phyloP scores from a whole-genome alignment of 73 alveolate species.

The Halteria grandinella region DNA sequence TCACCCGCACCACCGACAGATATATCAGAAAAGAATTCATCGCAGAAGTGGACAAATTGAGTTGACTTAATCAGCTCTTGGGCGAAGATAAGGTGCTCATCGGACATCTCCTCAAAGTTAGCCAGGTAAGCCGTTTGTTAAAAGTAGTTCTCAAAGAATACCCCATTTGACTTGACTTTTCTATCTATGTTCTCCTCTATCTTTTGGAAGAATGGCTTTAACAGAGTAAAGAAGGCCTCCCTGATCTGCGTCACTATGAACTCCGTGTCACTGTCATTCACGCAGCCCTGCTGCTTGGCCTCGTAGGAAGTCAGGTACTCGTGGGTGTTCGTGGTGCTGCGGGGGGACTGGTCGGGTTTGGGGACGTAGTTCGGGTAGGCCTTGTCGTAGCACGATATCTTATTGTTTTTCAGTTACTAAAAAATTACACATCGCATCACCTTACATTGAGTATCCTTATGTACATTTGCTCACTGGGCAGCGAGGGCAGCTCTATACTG shows the following conservation, averaged over 20 bases:
- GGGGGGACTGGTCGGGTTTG: no score
- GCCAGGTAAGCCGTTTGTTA: neutral
- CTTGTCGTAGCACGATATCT: conserved; percentile 22
- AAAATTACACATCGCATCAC: neutral
- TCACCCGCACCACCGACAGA: no score
- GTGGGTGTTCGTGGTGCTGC: no score
- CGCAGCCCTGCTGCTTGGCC: neutral
- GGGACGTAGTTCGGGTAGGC: conserved; percentile 41
- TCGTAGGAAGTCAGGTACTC: no score
- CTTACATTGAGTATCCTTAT: conserved; percentile 33
- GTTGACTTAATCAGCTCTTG: conserved; percentile 13
- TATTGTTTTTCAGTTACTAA: conserved; percentile 14
- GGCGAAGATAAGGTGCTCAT: conserved; percentile 3
- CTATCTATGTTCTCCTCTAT: neutral
- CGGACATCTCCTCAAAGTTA: neutral
- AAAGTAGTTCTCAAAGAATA: conserved; percentile 12
- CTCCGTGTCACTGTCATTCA: conserved; percentile 48
- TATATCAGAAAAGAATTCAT: conserved; percentile 48
- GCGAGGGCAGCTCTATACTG: conserved; percentile 19
- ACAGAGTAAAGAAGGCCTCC: conserved; percentile 40
- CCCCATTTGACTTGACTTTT: neutral
- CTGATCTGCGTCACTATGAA: conserved; percentile 28
- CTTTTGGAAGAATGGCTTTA: conserved; percentile 24
- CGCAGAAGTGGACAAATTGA: conserved; percentile 44
- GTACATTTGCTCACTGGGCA: conserved; percentile 40